These are phyloP conservation scores for Verticillium zaregamsianum DNA, from an alignment of 2,329 filamentous ascomycete genomes.

Conservation along the genomic window DNA sequence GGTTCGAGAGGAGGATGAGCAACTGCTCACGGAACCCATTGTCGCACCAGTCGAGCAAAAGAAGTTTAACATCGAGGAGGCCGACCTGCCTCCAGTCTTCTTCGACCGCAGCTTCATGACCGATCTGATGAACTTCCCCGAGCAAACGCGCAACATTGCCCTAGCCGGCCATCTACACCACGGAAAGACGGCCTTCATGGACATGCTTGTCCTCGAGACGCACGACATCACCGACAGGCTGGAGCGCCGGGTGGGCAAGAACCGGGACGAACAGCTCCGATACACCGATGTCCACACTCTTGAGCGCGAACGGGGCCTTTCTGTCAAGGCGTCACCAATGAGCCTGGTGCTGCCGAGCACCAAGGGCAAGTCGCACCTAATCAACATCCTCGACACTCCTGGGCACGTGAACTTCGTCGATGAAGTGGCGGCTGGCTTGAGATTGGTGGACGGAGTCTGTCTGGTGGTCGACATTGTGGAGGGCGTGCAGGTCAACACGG, in stretches of 20 bases:
- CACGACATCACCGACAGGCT: constrained; percentile 79
- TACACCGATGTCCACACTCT: constrained; percentile 92
- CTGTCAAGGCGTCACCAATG: constrained; percentile 92
- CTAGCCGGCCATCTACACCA: constrained; percentile 92
- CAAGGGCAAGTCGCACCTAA: constrained; percentile 87
- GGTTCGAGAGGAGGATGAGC: constrained; percentile 95
- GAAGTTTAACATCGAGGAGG: constrained; percentile 92
- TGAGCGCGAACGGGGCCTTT: constrained; percentile 85
- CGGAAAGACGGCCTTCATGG: constrained; percentile 97
- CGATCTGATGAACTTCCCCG: constrained; percentile 92
- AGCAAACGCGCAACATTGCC: constrained; percentile 89
- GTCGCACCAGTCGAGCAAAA: constrained; percentile 90
- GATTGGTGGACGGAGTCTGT: constrained; percentile 87
- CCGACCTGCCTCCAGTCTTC: constrained; percentile 81
- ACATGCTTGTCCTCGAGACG: constrained; percentile 95
- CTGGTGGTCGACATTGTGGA: constrained; percentile 95
- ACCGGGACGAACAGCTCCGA: constrained; percentile 81
- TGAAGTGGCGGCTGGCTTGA: constrained; percentile 83
- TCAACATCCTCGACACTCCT: constrained; percentile 94
- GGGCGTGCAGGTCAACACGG: constrained; percentile 97
- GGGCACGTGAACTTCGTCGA: constrained; percentile 99
- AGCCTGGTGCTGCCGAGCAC: constrained; percentile 83
- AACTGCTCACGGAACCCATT: constrained; percentile 87
- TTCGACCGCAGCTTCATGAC: constrained; percentile 91
- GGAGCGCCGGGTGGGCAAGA: constrained; percentile 76